Base-by-base conservation (phyloP, 768 basidiomycete species). In the Pleurotus ostreatus region DNA sequence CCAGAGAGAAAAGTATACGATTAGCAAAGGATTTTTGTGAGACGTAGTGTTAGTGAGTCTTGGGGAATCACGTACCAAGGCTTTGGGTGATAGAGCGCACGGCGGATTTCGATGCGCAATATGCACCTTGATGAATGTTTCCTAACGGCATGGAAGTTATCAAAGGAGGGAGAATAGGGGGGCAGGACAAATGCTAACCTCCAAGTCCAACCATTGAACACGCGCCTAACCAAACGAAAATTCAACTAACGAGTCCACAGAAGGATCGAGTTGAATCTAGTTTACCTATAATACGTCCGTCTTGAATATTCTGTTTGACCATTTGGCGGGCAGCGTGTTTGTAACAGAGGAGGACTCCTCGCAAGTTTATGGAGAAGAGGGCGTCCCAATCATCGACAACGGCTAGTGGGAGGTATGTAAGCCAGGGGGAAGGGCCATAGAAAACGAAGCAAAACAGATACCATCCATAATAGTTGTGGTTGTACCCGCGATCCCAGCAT, bases 31-130 rank as follows among this genome's bases (percentile, higher is more conserved):
- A 30, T 30, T 9, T 30, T 8, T 30, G 26, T 30, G 26, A 1
- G 26, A 1, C 26, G 9, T 30, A 2, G 30, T 30, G 11, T 30
- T 30, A 30, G 30, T 30, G 2, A 8, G 6, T 30, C 30, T 2
- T 30, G 30, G 30, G 30, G 30, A 30, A 30, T 30, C 26, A 39
- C 53, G 46, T 57, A 74, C 75, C 72, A 0, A 68, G 64, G 5
- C 59, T 59, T 54, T 75, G 75, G 4, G 72, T 76, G n/a, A 77
- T 51, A 0, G 70, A 72, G 30, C 72, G 68, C 39, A 77, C 48
- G 4, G 70, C 74, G 37, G 71, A 75, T 43, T 78, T 77, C 2
- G 72, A 71, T 5, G 74, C 62, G 38, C 49, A 56, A 54, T 76
- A 78, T 9, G 45, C 60, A 39, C 59, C 58, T 11, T 46, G 18